Evolutionary conservation across 192 early-diverging fungal species (phyloP), one percentile per base, ranked within the genome.

Genomic region (Lunasporangiospora selenospora): DNA sequence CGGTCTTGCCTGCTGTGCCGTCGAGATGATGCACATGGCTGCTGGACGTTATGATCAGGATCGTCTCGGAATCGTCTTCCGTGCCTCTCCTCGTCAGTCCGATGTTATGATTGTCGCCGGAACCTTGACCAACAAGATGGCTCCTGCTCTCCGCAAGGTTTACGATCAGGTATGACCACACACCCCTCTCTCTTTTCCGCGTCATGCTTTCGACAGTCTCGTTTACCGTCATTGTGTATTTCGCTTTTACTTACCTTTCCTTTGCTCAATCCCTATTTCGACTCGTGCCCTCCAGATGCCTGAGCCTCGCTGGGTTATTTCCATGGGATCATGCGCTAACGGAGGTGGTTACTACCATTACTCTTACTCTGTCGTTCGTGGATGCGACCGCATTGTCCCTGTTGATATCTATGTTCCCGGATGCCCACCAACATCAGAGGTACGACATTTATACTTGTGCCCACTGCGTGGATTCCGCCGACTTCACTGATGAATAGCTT

Each of bases 71-170:
- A 95, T 98, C 80, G 92, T 98, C 23, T 98, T 96, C 80, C 90
- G 96, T 76, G 96, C 96, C 31, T 93, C 94, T 18, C 96, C 96
- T 26, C 89, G 96, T 77, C 96, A 98, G 81, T 90, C 94, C 26
- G 96, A 98, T 85, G 94, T 97, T 38, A 98, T 98, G 96, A 98
- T 98, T 81, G 96, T 98, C 37, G 96, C 96, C 10, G 96, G 96
- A 39, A 98, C 96, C 21, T 81, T 98, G 76, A 97, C 95, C 53
- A 98, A 98, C 88, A 98, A 98, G 78, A 98, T 98, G 96, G 96
- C 96, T 4, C 93, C 95, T 36, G 92, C 89, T 13, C 41, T 2
- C 4, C 29, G 10, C 70, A 88, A 67, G 55, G 83, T 86, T 34
- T 86, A 85, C 60, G 83, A 85, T 79, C 85, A 84, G 76, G 83